Evolutionary conservation across 2,329 filamentous ascomycete species (phyloP).

Genomic region (Aspergillus japonicus): DNA sequence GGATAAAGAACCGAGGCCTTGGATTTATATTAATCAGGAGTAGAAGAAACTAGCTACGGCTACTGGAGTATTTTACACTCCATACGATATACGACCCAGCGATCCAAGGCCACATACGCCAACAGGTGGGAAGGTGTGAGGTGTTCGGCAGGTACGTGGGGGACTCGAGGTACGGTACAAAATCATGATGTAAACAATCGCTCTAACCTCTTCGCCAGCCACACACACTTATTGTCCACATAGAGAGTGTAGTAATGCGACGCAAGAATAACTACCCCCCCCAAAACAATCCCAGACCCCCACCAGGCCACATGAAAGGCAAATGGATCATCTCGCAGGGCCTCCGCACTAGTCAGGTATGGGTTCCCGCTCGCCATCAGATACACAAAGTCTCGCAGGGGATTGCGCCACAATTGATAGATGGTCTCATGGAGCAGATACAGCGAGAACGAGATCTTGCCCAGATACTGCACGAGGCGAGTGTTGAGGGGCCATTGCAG

Average conservation of each 20-base stretch:
- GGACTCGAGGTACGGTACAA: no score
- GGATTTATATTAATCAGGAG: no score
- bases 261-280: not conserved
- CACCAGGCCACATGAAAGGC: not conserved
- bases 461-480: not conserved
- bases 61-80: no score
- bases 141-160: no score
- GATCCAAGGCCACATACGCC: no score
- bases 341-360: not conserved
- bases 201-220: not conserved
- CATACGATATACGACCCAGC: no score
- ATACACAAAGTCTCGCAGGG: not conserved
- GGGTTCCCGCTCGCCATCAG: not conserved
- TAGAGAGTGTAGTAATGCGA: not conserved
- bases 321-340: not conserved
- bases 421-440: constrained; percentile 1
- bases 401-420: not conserved
- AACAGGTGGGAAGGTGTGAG: no score
- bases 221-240: not conserved
- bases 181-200: not conserved
- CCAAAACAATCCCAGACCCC: not conserved
- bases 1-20: no score
- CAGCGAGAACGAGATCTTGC: not conserved
- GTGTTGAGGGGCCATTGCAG: constrained; percentile 19
- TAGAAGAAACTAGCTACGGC: no score